Evolutionary conservation across 1,284 basidiomycete genomes (phyloP), one percentile per base, ranked within the genome.

Genomic region (Retiboletus flavoniger): DNA sequence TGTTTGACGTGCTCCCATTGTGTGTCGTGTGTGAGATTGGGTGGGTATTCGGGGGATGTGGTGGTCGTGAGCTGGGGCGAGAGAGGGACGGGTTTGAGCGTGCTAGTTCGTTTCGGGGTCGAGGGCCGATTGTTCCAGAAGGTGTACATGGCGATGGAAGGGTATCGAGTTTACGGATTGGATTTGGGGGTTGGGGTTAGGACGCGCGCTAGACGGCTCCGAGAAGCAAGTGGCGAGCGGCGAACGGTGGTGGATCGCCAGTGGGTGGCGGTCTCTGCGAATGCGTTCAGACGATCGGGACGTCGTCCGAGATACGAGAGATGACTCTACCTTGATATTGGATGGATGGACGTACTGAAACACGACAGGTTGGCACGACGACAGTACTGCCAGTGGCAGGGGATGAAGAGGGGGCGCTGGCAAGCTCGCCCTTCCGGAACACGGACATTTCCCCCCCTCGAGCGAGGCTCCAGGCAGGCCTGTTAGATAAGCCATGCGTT

Each of bases 1-100:
- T 8, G 35, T 14, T 56, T 64, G 34, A 66, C 36, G 36, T 66
- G 57, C 17, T 69, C 65, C 67, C 67, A 69, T 36, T 59, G 65
- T 1, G 51, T 4, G 8, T 69, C 66, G 10, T 56, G 50, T 9
- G 36, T 0, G 0, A 21, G 40, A 6, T 11, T 32, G 7, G 63
- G 49, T 1, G 53, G 66, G 17, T 50, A 55, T 31, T 60, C 55
- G 6, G 50, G 31, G 29, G 54, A 50, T 3, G 35, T 53, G n/a
- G 41, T 7, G 0, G 61, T 66, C 1, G 65, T 63, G 34, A 64
- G 61, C 43, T 68, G 60, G 3, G 67, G 65, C 1, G 67, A 34
- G 35, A 68, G 59, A 2, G 65, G 65, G 21, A 45, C 11, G 5
- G 56, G 55, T 31, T 62, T 66, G 41, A 44, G 50, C 1, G 54